Percentiles rank a stretch among this genome's conserved stretches.
These are phyloP conservation scores for Dryas drummondii DNA, from an alignment of 306 rosid species.

Conservation along the genomic window DNA sequence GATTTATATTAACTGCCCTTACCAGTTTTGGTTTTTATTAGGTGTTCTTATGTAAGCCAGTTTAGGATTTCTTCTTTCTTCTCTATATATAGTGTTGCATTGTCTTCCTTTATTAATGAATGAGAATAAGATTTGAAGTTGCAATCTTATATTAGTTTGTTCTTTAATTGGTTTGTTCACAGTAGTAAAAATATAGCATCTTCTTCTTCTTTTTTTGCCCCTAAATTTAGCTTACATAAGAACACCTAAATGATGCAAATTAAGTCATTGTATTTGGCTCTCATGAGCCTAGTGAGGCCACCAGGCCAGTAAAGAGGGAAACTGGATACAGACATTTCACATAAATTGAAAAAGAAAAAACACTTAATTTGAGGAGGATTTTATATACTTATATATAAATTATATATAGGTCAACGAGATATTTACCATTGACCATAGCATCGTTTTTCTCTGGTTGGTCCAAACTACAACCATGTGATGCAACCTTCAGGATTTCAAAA, in stretches of 20 bases:
- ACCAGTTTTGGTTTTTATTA: too few relatives aligned
- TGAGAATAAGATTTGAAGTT: too few relatives aligned
- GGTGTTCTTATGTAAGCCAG: too few relatives aligned
- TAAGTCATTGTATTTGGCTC: not conserved
- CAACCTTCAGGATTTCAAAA: constrained; percentile 60
- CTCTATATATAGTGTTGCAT: too few relatives aligned
- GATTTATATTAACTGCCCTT: too few relatives aligned
- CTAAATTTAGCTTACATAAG: not conserved
- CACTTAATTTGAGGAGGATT: not conserved
- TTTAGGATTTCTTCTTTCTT: too few relatives aligned
- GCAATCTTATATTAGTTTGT: too few relatives aligned
- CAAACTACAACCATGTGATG: constrained; percentile 45
- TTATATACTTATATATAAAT: not conserved
- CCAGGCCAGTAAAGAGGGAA: not conserved
- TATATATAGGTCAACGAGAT: constrained; percentile 10
- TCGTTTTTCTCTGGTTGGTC: constrained; percentile 42
- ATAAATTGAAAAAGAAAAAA: not conserved
- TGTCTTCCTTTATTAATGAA: too few relatives aligned
- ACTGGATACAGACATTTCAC: not conserved
- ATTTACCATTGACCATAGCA: constrained; percentile 53
- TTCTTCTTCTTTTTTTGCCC: not conserved
- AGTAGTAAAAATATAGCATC: not conserved
- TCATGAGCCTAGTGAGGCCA: not conserved
- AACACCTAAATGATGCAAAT: not conserved
- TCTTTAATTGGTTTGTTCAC: too few relatives aligned